Evolutionary conservation across 768 basidiomycete species (phyloP).

Genomic region (Tylopilus plumbeoviolaceoides): DNA sequence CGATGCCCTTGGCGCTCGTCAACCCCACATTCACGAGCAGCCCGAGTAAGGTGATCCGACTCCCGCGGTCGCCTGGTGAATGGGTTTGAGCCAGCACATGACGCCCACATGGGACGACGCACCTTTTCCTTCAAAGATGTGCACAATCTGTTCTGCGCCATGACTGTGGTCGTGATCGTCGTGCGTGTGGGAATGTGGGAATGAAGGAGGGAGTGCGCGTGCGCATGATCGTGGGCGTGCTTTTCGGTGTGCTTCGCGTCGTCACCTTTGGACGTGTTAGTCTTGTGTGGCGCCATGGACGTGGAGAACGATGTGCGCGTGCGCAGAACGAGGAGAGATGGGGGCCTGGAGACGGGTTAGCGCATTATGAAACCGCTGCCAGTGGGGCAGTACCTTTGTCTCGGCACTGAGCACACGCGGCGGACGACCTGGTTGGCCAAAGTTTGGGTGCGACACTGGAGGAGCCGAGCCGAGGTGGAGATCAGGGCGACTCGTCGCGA

Average conservation of each 20-base stretch:
- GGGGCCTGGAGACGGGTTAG: constrained; percentile 16
- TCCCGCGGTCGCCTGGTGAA: constrained; percentile 68
- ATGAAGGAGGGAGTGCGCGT: constrained; percentile 65
- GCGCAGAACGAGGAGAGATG: background rate
- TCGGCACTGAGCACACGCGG: too few species aligned
- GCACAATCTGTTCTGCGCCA: constrained; percentile 67
- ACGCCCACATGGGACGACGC: constrained; percentile 17
- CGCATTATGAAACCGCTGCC: background rate
- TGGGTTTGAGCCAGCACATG: background rate
- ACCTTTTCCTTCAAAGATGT: constrained; percentile 66
- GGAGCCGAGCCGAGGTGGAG: too few species aligned
- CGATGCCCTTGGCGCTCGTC: constrained; percentile 78
- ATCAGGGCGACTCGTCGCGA: too few species aligned
- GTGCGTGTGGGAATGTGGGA: constrained; percentile 66
- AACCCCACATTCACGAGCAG: constrained; percentile 78
- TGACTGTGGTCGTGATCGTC: constrained; percentile 54
- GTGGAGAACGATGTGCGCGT: too few species aligned
- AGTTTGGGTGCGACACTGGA: too few species aligned
- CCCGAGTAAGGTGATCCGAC: constrained; percentile 80
- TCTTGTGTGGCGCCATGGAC: too few species aligned
- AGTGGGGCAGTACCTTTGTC: too few species aligned
- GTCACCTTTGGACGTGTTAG: constrained; percentile 13
- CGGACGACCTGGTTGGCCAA: too few species aligned
- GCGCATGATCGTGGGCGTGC: constrained; percentile 39
- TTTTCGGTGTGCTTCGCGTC: constrained; percentile 27